phyloP scores from a whole-genome alignment of 495 filamentous ascomycete species.

The Talaromyces ruber region DNA sequence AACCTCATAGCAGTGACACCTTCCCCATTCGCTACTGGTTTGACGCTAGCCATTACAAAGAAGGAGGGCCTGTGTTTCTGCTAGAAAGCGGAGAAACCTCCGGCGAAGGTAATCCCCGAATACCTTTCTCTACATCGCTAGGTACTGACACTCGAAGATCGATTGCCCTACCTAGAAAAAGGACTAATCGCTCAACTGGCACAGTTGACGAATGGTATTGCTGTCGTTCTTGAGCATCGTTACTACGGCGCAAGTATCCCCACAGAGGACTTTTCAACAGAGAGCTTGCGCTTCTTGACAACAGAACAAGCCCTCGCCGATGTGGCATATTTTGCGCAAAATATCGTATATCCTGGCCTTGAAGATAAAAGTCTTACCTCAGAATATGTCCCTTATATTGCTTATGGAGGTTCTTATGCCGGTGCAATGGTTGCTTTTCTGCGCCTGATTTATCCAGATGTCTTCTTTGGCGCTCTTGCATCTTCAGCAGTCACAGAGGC shows the following conservation, averaged over 20 bases:
- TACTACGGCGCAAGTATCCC: conserved; percentile 64
- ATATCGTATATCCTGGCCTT: conserved; percentile 58
- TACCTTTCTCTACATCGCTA: background rate
- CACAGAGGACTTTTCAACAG: conserved; percentile 45
- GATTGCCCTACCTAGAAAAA: conserved; percentile 59
- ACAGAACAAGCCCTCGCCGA: conserved; percentile 71
- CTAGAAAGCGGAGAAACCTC: conserved; percentile 57
- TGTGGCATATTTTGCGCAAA: conserved; percentile 59
- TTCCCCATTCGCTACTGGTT: conserved; percentile 69
- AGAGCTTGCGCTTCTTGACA: conserved; percentile 63
- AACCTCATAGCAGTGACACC: conserved; percentile 51
- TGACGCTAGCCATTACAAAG: conserved; percentile 55
- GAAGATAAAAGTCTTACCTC: conserved; percentile 53
- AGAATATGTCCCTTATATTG: conserved; percentile 51
- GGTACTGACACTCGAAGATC: conserved; percentile 14
- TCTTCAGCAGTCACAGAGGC: conserved; percentile 64
- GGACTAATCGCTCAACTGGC: conserved; percentile 58
- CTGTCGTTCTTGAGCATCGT: conserved; percentile 66
- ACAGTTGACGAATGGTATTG: conserved; percentile 56
- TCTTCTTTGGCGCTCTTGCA: conserved; percentile 61
- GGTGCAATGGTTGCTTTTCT: conserved; percentile 65
- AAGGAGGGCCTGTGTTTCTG: conserved; percentile 65
- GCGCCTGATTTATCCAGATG: conserved; percentile 57
- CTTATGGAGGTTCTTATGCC: conserved; percentile 68
- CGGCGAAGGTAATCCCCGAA: conserved; percentile 15